Evolutionary conservation across 2,329 filamentous ascomycete species (phyloP).

Genomic region (Periglandula ipomoeae): DNA sequence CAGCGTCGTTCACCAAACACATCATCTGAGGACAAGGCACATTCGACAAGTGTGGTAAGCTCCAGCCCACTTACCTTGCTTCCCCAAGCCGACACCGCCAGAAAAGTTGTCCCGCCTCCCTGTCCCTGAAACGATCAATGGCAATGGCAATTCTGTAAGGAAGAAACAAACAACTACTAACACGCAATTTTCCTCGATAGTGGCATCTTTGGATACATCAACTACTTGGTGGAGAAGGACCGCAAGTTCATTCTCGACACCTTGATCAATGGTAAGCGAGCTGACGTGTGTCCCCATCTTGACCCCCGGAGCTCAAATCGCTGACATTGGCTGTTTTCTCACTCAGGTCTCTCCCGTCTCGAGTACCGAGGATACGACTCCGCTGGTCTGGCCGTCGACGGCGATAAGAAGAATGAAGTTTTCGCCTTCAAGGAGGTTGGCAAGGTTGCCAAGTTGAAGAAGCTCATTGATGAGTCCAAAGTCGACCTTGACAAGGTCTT

Average conservation of each 20-base stretch:
- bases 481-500: slow-evolving; percentile 87
- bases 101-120: slow-evolving; percentile 6
- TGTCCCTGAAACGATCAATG: not conserved
- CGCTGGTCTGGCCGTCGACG: slow-evolving; percentile 88
- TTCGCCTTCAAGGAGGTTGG: slow-evolving; percentile 98
- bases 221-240: slow-evolving; percentile 99
- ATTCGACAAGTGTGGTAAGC: slow-evolving; percentile 17
- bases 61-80: not conserved
- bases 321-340: slow-evolving; percentile 12
- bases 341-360: slow-evolving; percentile 76
- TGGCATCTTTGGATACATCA: slow-evolving; percentile 98
- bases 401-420: slow-evolving; percentile 98
- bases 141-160: not conserved
- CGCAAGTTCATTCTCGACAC: slow-evolving; percentile 93
- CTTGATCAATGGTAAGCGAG: slow-evolving; percentile 76
- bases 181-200: slow-evolving; percentile 32
- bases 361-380: slow-evolving; percentile 99
- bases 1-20: not conserved
- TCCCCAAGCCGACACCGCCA: slow-evolving; percentile 10
- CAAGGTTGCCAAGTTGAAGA: slow-evolving; percentile 94
- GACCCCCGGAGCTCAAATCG: not conserved
- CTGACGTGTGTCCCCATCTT: not conserved
- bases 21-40: slow-evolving; percentile 8
- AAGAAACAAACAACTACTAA: slow-evolving; percentile 15
- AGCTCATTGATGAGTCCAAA: slow-evolving; percentile 77